A percentile compares a stretch with the other conserved stretches of the same genome.
These are phyloP conservation scores for Hygrophoropsis aurantiaca DNA, from an alignment of 768 basidiomycete genomes.

Conservation along the genomic window DNA sequence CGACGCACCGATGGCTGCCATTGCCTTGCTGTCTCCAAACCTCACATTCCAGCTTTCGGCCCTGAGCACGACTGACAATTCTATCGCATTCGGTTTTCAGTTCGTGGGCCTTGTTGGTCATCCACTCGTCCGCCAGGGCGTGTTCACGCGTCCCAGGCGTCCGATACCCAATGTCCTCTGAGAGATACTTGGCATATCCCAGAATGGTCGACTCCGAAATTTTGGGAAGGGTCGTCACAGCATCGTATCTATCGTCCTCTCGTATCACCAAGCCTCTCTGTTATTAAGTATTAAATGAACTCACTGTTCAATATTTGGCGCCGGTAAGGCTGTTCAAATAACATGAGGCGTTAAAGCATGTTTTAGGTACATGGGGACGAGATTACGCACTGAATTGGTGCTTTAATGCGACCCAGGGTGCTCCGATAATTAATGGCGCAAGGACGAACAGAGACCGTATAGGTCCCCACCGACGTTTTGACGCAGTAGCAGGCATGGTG, in stretches of 20 bases:
- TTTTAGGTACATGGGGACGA: neutral
- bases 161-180: conserved; percentile 86
- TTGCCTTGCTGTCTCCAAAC: conserved; percentile 89
- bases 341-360: conserved; percentile 7
- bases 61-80: conserved; percentile 39
- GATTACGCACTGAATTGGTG: conserved; percentile 47
- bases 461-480: conserved; percentile 50
- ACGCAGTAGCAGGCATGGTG: conserved; percentile 19
- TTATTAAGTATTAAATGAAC: conserved; percentile 10
- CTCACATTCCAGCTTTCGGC: conserved; percentile 79
- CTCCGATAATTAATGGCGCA: conserved; percentile 51
- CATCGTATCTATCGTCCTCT: conserved; percentile 38
- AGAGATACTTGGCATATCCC: conserved; percentile 60
- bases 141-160: conserved; percentile 92
- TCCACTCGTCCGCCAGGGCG: conserved; percentile 81
- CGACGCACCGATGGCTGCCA: conserved; percentile 78
- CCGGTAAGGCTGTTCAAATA: conserved; percentile 48
- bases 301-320: conserved; percentile 54
- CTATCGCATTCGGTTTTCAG: conserved; percentile 64
- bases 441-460: conserved; percentile 55
- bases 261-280: neutral
- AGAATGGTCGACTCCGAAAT: conserved; percentile 73
- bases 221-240: conserved; percentile 59
- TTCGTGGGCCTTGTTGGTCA: conserved; percentile 63
- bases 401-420: conserved; percentile 46